Evolutionary conservation across 768 basidiomycete species (phyloP), one percentile per base, ranked within the genome.

Genomic region (Phanerochaete sordida): DNA sequence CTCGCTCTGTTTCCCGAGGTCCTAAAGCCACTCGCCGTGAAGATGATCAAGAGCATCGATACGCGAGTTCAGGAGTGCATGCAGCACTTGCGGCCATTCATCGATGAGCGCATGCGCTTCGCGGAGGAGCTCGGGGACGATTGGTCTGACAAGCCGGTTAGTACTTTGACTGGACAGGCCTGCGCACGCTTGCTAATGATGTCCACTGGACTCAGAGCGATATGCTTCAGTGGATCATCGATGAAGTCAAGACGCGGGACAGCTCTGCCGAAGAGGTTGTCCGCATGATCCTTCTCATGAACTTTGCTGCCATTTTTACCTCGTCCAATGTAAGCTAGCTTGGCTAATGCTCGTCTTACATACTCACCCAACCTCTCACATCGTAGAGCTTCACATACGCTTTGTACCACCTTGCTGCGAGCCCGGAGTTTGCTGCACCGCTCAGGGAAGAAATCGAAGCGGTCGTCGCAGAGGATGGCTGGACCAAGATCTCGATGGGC

Each of bases 381-480:
- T 51, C 39, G 5, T 33, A 54, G 71, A 64, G 39, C 23, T 61
- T 70, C 50, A 67, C 64, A 44, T 56, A 64, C 50, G 70, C 65
- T 1, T 26, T 76, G 12, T 72, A 68, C 51, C 55, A 68, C 57
- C 61, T 76, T 24, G 71, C 73, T 11, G 63, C 65, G 0, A 37
- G 68, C 27, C 70, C 69, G 1, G 53, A 73, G 46, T 73, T 71
- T 50, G 30, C 69, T 1, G 35, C 63, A 39, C 62, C 65, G 0
- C 31, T 76, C 21, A 68, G 75, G 1, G 67, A 71, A 59, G 75
- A 76, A 54, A 60, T 73, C 27, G 69, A 73, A 35, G 56, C 55
- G 2, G 66, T 70, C 37, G 39, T 73, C 1, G 47, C 37, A n/a
- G 59, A 66, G 16, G 64, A 73, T 19, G 51, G 44, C 56, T 65